Percentiles rank a stretch among this genome's conserved stretches.
These are phyloP conservation scores for Verticillium alfalfae DNA, from an alignment of 2,329 filamentous ascomycete species.

Conservation along the genomic window DNA sequence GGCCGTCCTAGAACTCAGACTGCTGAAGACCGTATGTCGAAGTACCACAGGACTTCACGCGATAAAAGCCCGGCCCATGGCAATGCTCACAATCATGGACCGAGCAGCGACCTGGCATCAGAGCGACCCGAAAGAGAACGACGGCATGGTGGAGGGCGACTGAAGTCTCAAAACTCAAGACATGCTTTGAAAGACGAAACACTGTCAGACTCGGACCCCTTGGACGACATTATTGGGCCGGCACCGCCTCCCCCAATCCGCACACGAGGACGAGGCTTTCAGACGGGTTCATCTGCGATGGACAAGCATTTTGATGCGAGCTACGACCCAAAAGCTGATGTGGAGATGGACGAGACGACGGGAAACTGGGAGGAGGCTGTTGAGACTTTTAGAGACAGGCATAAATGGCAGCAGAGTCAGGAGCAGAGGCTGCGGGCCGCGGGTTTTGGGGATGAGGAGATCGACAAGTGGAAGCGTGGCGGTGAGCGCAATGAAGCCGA, in stretches of 20 bases:
- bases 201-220: conserved; percentile 59
- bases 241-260: conserved; percentile 49
- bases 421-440: conserved; percentile 70
- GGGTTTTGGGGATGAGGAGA: conserved; percentile 71
- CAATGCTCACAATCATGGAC: not conserved
- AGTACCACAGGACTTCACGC: not conserved
- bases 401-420: conserved; percentile 69
- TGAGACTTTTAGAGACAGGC: conserved; percentile 73
- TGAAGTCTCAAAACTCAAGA: not conserved
- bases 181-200: conserved; percentile 12
- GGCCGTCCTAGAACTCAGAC: not conserved
- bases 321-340: conserved; percentile 54
- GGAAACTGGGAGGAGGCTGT: conserved; percentile 77
- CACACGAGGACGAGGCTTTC: conserved; percentile 66
- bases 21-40: not conserved
- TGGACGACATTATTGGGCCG: conserved; percentile 74
- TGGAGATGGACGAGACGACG: conserved; percentile 43
- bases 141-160: conserved; percentile 1
- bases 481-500: conserved; percentile 54
- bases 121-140: not conserved
- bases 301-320: conserved; percentile 72
- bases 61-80: not conserved
- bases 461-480: conserved; percentile 65
- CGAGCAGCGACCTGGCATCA: not conserved
- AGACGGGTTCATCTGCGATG: conserved; percentile 59